Percentiles rank a stretch among this genome's conserved stretches.
These are phyloP conservation scores for Triticum monococcum DNA, from an alignment of 176 grass and related monocot genomes.

Conservation along the genomic window DNA sequence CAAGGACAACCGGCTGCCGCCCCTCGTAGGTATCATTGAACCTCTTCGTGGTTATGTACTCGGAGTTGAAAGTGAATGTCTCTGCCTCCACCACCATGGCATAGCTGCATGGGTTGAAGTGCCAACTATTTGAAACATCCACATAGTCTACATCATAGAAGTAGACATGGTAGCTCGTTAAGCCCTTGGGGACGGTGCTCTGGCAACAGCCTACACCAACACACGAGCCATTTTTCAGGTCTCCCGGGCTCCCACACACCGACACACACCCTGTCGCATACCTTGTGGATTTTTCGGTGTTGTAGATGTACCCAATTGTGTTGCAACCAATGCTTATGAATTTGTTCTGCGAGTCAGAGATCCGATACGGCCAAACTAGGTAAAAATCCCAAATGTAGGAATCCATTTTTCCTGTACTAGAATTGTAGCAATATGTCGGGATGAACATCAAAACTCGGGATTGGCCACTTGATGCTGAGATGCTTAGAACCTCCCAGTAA, in stretches of 20 bases:
- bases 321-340: slow-evolving; percentile 28
- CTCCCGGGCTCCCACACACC: not conserved
- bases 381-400: rapidly evolving
- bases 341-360: not conserved
- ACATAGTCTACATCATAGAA: not conserved
- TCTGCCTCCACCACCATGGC: not conserved
- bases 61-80: not conserved
- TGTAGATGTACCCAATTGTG: slow-evolving; percentile 20
- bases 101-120: not conserved
- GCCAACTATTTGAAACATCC: not conserved
- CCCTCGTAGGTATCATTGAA: slow-evolving; percentile 21
- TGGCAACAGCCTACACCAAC: slow-evolving; percentile 23
- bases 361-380: not conserved
- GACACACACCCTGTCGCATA: slow-evolving; percentile 3
- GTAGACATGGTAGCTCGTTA: not conserved
- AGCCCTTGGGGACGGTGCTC: not conserved
- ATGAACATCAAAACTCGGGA: not conserved
- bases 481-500: not conserved
- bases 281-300: rapidly evolving
- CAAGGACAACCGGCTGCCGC: not conserved
- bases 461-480: not conserved
- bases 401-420: not conserved
- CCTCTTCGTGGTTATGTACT: not conserved
- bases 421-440: slow-evolving; percentile 9
- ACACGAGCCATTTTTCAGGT: slow-evolving; percentile 11